Evolutionary conservation across 192 early-diverging fungal genomes (phyloP), one percentile per base, ranked within the genome.

Genomic region (Jimgerdemannia flammicorona): DNA sequence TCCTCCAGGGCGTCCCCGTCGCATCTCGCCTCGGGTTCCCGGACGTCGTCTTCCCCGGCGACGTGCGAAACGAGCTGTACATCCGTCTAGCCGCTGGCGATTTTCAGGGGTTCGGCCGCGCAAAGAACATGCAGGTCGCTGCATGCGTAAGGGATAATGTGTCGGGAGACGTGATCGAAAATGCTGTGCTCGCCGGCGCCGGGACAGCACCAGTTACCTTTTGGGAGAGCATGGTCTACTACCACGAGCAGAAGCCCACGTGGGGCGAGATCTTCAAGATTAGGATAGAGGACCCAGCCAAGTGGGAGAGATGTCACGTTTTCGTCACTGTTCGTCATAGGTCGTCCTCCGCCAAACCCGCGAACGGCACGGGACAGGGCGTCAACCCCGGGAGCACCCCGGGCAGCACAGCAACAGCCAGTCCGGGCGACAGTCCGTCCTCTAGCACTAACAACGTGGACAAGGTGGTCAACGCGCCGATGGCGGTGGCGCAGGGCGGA

Each of bases 181-280:
- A 83, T 70, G 88, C 83, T 29, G 81, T 93, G 14, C 80, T 66
- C 41, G 72, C 81, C n/a, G 91, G 87, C 10, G 49, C 80, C 65
- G 74, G 85, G 40, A 68, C 80, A 42, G 59, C 67, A 19, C 69
- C 73, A 64, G 71, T 75, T 4, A 77, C 75, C 4, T 70, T 70
- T 8, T 92, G 87, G 73, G 89, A 92, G 43, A 88, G 87, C 2
- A 73, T 89, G 29, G 81, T 93, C 2, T 90, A 85, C 75, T 88
- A 88, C 59, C 90, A 94, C 74, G 82, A 83, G 19, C 81, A 84
- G 49, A 72, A 73, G 64, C 91, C 92, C 43, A 74, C 71, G 11
- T 94, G 91, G 91, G 74, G 74, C 11, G 92, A 94, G 81, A 88
- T 84, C 3, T 78, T 94, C 71, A 83, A 88, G 43, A 78, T 94